Conservation (phyloP, 495 filamentous ascomycete species). For the Penicillium longicatenatum region DNA sequence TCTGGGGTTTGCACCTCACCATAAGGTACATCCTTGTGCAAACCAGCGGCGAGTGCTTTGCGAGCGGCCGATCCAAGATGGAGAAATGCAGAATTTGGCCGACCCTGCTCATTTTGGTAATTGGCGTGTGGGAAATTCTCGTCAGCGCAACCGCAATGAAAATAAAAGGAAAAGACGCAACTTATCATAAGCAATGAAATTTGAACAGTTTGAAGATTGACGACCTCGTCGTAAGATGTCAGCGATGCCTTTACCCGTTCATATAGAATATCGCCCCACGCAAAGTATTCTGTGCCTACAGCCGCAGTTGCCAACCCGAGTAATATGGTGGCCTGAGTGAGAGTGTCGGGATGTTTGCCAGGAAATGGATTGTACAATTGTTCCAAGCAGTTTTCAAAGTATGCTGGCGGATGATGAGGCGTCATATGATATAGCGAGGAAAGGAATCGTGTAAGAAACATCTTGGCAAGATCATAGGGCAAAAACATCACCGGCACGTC, state of each 20-base stretch:
- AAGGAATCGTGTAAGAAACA: constrained; percentile 37
- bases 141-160: neutral
- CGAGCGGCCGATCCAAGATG: constrained; percentile 40
- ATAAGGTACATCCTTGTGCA: constrained; percentile 44
- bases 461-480: constrained; percentile 37
- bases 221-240: constrained; percentile 39
- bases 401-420: constrained; percentile 33
- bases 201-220: constrained; percentile 47
- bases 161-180: constrained; percentile 6
- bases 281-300: constrained; percentile 35
- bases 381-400: constrained; percentile 34
- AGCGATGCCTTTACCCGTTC: constrained; percentile 42
- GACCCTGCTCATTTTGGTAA: constrained; percentile 45
- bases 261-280: constrained; percentile 44
- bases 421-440: constrained; percentile 37
- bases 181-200: constrained; percentile 49
- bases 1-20: constrained; percentile 28
- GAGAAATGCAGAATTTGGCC: constrained; percentile 47
- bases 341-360: constrained; percentile 24
- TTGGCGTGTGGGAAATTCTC: constrained; percentile 31
- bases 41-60: constrained; percentile 44
- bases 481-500: constrained; percentile 39
- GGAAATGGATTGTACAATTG: constrained; percentile 32
- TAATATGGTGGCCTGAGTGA: constrained; percentile 32
- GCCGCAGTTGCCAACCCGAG: constrained; percentile 36